Evolutionary conservation across 2,329 filamentous ascomycete genomes (phyloP).

Genomic region (Didymella pomorum): DNA sequence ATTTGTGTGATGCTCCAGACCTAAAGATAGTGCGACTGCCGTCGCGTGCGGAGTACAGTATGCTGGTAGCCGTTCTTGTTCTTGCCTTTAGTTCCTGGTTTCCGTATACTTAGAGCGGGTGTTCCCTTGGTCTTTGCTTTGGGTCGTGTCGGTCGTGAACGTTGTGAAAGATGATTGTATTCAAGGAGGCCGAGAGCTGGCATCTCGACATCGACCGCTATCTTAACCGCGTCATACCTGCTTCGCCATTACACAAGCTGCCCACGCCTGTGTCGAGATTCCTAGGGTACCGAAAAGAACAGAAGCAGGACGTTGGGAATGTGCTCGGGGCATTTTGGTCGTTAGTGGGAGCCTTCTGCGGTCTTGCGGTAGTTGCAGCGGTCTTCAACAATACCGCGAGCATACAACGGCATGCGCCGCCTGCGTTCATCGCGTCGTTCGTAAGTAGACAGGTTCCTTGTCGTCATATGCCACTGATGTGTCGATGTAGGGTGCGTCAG

Average conservation of each 20-base stretch:
- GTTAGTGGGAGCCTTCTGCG: slow-evolving; percentile 55
- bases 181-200: slow-evolving; percentile 31
- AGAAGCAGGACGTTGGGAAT: slow-evolving; percentile 52
- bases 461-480: background rate
- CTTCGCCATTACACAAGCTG: slow-evolving; percentile 68
- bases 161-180: slow-evolving; percentile 21
- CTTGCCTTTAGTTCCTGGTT: background rate
- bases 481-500: slow-evolving; percentile 53
- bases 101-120: background rate
- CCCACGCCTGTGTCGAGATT: slow-evolving; percentile 73
- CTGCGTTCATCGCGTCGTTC: slow-evolving; percentile 55
- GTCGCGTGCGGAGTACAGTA: background rate
- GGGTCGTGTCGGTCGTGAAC: background rate
- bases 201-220: slow-evolving; percentile 80
- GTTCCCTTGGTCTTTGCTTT: slow-evolving; percentile 3
- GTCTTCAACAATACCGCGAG: slow-evolving; percentile 52
- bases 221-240: slow-evolving; percentile 74
- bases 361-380: slow-evolving; percentile 53
- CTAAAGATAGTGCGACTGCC: slow-evolving; percentile 19
- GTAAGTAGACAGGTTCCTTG: slow-evolving; percentile 35
- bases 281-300: slow-evolving; percentile 58
- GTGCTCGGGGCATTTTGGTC: slow-evolving; percentile 54
- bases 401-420: slow-evolving; percentile 51
- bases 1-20: slow-evolving; percentile 5
- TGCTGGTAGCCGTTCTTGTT: background rate